Base-by-base conservation (phyloP, 2,329 filamentous ascomycete species). In the Ophiocordyceps camponoti-floridani region DNA sequence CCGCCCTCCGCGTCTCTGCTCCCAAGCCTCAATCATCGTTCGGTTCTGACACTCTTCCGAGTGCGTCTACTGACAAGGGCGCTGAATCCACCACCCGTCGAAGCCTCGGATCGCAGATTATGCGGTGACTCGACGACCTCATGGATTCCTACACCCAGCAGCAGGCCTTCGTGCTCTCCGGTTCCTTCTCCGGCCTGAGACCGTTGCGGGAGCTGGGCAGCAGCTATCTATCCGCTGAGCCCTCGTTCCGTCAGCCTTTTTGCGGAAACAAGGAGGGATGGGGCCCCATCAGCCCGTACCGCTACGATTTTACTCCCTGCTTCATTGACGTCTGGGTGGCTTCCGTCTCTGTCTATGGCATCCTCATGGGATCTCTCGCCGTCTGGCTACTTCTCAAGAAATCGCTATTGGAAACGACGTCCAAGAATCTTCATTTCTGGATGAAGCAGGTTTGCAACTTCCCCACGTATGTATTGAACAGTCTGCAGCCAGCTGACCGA, bases 301-400 rank as follows among this genome's bases (percentile, higher is more conserved):
- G 89, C 60, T 95, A 86, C 63, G 91, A 98, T 65, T 87, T 98
- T 56, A 96, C 91, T 14, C 89, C 91, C 38, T 98, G 91, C 68
- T 98, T 98, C 59, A 79, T 96, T 55, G 93, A 98, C 60, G 76
- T 94, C 19, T 88, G 85, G 77, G 76, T 96, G 47, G 77, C 83
- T 31, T 65, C 72, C 2, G 84, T 94, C 27, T 84, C 85, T 9
- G 71, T 70, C 13, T 93, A 82, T 65, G 88, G 89, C 14, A 69
- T 95, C 23, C 45, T 95, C 23, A 72, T 81, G 50, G 91, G 91
- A 47, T 71, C 78, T 8, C 70, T 79, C 41, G 86, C 89, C 28
- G 65, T 94, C 40, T 89, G 81, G 77, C 84, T 84, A 68, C 68
- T 96, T 44, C 60, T 87, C 45, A 81, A 78, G 56, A 72, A 75